phyloP scores from a whole-genome alignment of 2,329 filamentous ascomycete species.

The Stachybotrys elegans region DNA sequence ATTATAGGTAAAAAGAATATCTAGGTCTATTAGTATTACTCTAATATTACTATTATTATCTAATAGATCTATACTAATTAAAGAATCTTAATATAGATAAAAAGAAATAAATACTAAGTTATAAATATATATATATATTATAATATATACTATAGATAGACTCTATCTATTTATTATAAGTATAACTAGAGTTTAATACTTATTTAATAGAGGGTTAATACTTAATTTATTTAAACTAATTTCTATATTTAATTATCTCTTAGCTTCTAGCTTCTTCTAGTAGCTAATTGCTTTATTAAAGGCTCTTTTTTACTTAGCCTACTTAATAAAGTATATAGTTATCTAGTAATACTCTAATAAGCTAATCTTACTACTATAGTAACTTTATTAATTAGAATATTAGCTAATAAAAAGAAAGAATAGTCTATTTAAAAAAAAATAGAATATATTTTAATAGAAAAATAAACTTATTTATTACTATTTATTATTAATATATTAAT shows the following conservation, averaged over 20 bases:
- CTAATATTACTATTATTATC: not conserved
- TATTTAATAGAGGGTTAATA: not conserved
- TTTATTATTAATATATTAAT: not conserved
- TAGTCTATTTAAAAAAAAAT: not conserved
- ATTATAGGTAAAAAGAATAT: not conserved
- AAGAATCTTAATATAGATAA: not conserved
- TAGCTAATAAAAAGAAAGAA: not conserved
- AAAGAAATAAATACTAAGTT: not conserved
- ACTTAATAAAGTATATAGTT: not conserved
- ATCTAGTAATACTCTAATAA: not conserved
- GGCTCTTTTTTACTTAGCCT: not conserved
- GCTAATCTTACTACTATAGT: not conserved
- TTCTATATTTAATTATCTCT: not conserved
- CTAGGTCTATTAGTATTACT: not conserved
- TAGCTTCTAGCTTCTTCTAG: not conserved
- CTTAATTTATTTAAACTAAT: not conserved
- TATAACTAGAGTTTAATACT: not conserved
- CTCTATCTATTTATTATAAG: not conserved
- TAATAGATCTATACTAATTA: not conserved
- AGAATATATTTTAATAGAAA: not conserved
- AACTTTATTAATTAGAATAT: conserved; percentile 1
- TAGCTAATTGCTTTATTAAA: not conserved
- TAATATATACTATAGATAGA: conserved; percentile 1
- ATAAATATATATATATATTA: not conserved
- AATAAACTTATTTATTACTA: too few species aligned